Base-by-base conservation (phyloP, 495 filamentous ascomycete species). In the Lepraria neglecta region DNA sequence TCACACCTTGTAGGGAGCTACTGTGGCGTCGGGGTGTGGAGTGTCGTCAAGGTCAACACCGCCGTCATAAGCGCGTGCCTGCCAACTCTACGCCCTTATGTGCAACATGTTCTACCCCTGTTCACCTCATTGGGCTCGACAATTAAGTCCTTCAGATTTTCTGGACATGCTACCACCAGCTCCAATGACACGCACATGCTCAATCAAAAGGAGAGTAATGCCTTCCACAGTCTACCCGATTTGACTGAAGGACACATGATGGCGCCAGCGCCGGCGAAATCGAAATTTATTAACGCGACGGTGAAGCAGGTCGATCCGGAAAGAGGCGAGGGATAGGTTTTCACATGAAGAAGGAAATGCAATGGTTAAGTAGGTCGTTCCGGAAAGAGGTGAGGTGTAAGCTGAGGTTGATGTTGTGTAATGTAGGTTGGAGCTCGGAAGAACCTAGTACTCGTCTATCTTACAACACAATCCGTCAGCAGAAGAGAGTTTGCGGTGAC, bases 1-100 rank as follows among this genome's bases (percentile, higher is more conserved):
- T 9, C 47, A 50, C 28, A 9, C 31, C 31, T 17, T 31, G 6
- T 17, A 60, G 58, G 46, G 24, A 30, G 24, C 17, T 60, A 60
- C 28, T 30, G 42, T 14, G 40, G 53, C 33, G 48, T 50, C 15
- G 33, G 75, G 62, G 63, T 64, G 28, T 64, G 62, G 62, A 62
- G 60, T 19, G 56, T 45, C 15, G 27, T 64, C 46, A 59, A 64
- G n/a, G 60, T 50, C 27, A 56, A 61, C 4, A 59, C 62, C 14
- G 62, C 42, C 33, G 62, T 64, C 33, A 30, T 65, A n/a, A 65
- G 63, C 38, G 59, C 51, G 19, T 62, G 63, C 43, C 60, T 65
- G 17, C 63, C 59, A 6, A 63, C 60, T 35, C 10, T 65, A 24
- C 63, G 63, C 19, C 63, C 63, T 50, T 43, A 57, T 11, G 14